phyloP scores from a whole-genome alignment of 2,329 filamentous ascomycete species.

The Penicillium sp. region DNA sequence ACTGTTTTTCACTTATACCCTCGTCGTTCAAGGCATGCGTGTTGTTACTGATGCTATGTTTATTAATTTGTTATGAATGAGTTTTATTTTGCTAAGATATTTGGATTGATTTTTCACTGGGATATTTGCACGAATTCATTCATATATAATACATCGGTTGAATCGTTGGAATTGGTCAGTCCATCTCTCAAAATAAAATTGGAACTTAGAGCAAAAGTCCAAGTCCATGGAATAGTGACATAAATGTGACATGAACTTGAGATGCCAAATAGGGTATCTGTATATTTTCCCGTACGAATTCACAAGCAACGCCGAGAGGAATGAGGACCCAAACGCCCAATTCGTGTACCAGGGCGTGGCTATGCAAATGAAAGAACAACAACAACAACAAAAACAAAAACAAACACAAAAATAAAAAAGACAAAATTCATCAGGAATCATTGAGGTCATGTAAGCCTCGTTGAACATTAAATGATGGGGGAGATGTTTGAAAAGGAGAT shows the following conservation, averaged over 20 bases:
- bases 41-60: neutral
- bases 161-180: neutral
- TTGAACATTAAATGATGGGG: neutral
- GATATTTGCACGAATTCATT: neutral
- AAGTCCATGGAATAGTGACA: neutral
- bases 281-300: neutral
- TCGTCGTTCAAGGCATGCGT: neutral
- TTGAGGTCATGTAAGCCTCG: neutral
- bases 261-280: neutral
- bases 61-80: neutral
- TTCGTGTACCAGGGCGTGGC: constrained; percentile 1
- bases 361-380: neutral
- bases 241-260: neutral
- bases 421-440: neutral
- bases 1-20: constrained; percentile 6
- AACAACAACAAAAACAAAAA: neutral
- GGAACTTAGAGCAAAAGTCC: too few species aligned
- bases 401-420: too few species aligned
- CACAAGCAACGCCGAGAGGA: neutral
- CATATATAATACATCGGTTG: neutral
- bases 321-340: neutral
- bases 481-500: neutral
- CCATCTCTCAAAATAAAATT: neutral
- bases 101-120: neutral
- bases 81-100: neutral